phyloP scores from a whole-genome alignment of 768 basidiomycete species.

The Ephemerocybe angulata region DNA sequence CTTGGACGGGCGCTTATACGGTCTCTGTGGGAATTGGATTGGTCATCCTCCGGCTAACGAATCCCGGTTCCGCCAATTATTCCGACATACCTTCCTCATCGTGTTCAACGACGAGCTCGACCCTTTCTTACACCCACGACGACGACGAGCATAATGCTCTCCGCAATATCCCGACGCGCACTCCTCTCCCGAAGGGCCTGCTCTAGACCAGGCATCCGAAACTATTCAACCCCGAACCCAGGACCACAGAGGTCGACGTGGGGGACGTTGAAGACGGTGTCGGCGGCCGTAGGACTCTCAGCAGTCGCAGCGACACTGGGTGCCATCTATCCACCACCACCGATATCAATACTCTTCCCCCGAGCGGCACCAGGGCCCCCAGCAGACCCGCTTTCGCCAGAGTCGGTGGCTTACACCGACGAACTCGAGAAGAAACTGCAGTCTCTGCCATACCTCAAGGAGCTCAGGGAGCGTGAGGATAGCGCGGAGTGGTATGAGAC shows the following conservation, averaged over 20 bases:
- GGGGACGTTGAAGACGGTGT: conserved; percentile 24
- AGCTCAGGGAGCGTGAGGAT: conserved; percentile 46
- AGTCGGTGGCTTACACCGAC: conserved; percentile 54
- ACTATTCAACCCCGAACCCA: too few relatives aligned
- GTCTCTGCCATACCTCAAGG: conserved; percentile 52
- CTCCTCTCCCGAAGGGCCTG: too few relatives aligned
- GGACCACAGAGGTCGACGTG: conserved; percentile 13
- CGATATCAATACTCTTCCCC: conserved; percentile 70
- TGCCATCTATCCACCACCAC: conserved; percentile 64
- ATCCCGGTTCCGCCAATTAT: too few relatives aligned
- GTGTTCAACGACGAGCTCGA: too few relatives aligned
- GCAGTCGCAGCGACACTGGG: conserved; percentile 50
- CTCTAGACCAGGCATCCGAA: too few relatives aligned
- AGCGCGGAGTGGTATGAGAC: conserved; percentile 69
- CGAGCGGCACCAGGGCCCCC: conserved; percentile 71
- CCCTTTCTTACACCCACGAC: too few relatives aligned
- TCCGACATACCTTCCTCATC: too few relatives aligned
- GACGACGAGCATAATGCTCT: too few relatives aligned
- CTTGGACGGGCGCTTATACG: too few relatives aligned
- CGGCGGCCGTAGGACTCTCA: conserved; percentile 32
- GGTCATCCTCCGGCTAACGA: too few relatives aligned
- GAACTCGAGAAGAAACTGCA: conserved; percentile 69
- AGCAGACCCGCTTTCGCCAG: conserved; percentile 47
- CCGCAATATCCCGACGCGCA: too few relatives aligned
- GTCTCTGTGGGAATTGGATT: too few relatives aligned